A percentile compares a stretch with the other conserved stretches of the same genome.
Evolutionary conservation across 2,329 filamentous ascomycete genomes (phyloP).

Genomic region (Boeremia lycopersici): DNA sequence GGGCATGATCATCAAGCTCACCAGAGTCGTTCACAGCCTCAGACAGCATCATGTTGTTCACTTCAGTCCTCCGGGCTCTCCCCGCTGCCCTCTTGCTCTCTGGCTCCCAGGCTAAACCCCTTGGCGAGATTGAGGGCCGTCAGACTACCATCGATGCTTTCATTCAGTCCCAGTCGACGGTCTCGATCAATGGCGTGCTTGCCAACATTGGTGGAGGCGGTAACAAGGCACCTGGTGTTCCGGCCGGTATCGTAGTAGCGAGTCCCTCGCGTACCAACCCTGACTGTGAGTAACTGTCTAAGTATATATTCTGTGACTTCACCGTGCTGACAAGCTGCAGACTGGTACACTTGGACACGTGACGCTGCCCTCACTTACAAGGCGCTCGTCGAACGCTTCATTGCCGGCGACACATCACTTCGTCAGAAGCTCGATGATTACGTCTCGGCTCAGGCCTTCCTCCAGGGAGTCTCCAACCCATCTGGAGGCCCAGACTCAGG

Average conservation of each 20-base stretch:
- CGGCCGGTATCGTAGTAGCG: slow-evolving; percentile 60
- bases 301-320: neutral
- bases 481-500: slow-evolving; percentile 61
- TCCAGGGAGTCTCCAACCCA: slow-evolving; percentile 72
- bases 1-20: slow-evolving; percentile 3
- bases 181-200: slow-evolving; percentile 59
- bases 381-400: slow-evolving; percentile 69
- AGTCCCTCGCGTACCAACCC: slow-evolving; percentile 61
- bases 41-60: slow-evolving; percentile 23
- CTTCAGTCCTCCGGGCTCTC: slow-evolving; percentile 19
- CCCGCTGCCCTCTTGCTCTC: slow-evolving; percentile 21
- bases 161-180: slow-evolving; percentile 53
- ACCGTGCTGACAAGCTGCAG: slow-evolving; percentile 47
- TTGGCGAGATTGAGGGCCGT: slow-evolving; percentile 14
- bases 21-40: neutral
- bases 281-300: slow-evolving; percentile 51
- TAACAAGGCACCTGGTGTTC: slow-evolving; percentile 54
- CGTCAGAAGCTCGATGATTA: slow-evolving; percentile 70
- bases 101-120: slow-evolving; percentile 14
- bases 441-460: slow-evolving; percentile 67
- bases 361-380: slow-evolving; percentile 76
- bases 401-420: slow-evolving; percentile 63
- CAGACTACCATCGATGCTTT: slow-evolving; percentile 31
- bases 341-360: slow-evolving; percentile 80
- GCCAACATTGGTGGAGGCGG: slow-evolving; percentile 64